Base-by-base conservation (phyloP, 2,329 filamentous ascomycete species). In the Hypoxylon sp. region DNA sequence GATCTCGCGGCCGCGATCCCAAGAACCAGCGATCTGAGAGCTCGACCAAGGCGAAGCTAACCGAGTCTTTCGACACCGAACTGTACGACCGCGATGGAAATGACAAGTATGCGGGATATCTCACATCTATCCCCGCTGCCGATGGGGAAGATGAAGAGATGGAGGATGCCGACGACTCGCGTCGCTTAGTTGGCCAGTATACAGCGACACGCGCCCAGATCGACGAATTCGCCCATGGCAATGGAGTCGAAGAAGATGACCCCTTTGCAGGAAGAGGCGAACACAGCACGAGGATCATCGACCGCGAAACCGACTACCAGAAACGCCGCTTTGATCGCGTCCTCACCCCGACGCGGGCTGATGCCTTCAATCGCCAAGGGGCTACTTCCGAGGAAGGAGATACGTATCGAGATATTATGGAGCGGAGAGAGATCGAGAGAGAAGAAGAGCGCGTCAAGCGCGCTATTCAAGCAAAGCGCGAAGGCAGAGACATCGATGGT, bases 281-380 rank as follows among this genome's bases (percentile, higher is more conserved):
- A 83, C 92, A 95, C 80, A 92, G 93, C 78, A 93, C 91, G 61
- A 90, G 95, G 73, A 98, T 99, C 75, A 85, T 90, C 65, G 95
- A 96, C 76, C 91, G 96, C 74, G 95, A 98, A 83, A 96, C 93
- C 68, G 95, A 98, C 76, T 99, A 99, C 78, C 96, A 99, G 81
- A 97, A 97, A 81, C 92, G 94, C 70, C 89, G 94, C 64, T 96
- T 97, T 78, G 90, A 97, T 77, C 93, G 96, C 66, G 89, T 88
- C 54, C 84, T 98, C 68, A 96, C 93, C 20, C 93, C 94, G 3
- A 93, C 92, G 7, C 89, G 93, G 74, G 92, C 90, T 66, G 93
- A 97, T 76, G 90, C 93, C 0, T 97, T 97, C 75, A 92, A 94
- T 75, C 83, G 87, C 67, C 87, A 92, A 76, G 87, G 85, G 49